Evolutionary conservation across 164 flowering plant species (phyloP), one percentile per base, ranked within the genome.

Genomic region (Sextonia rubra): DNA sequence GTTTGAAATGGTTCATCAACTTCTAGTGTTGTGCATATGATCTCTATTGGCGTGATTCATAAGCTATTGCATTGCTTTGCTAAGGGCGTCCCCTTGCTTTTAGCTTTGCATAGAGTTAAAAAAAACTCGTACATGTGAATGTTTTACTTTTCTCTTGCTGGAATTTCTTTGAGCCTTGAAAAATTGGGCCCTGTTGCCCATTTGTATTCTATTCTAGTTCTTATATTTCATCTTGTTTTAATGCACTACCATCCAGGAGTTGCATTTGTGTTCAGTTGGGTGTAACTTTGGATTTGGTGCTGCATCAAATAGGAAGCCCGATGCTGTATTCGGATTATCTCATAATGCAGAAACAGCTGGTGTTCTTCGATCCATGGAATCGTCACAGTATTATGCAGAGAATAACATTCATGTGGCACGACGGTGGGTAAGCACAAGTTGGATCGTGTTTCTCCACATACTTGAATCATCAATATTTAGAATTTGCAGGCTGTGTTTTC

Each of bases 371-470:
- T 95, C 99, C 27, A 95, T 95, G 99, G 99, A 95, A 83, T 90
- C 99, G 62, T 66, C 98, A 63, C 82, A 84, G 37, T 95, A 95
- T 74, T 96, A 90, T 83, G 1, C 83, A 30, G 97, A 90, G 79
- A 90, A 91, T 71, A 83, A 89, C 77, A 66, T 96, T 79, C 86
- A 62, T 64, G 69, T 69, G 68, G 99, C 99, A 84, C 84, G 97
- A 93, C 91, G 98, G 99, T 95, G 93, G 98, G 98, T 95, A 93
- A 90, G 98, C 92, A 89, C 87, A 60, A 72, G 83, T 75, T 74
- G 25, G 66, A 69, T 67, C 76, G 66, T 24, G 56, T 76, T 69
- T 60, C 17, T 47, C 44, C 5, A 24, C 44, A 26, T 47, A 14
- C 29, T 74, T 17, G 47, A 24, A 20, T 4, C 68, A 27, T 15